A percentile compares a stretch with the other conserved stretches of the same genome.
Evolutionary conservation across 441 rosid genomes (phyloP).

Genomic region (Populus hybrid): DNA sequence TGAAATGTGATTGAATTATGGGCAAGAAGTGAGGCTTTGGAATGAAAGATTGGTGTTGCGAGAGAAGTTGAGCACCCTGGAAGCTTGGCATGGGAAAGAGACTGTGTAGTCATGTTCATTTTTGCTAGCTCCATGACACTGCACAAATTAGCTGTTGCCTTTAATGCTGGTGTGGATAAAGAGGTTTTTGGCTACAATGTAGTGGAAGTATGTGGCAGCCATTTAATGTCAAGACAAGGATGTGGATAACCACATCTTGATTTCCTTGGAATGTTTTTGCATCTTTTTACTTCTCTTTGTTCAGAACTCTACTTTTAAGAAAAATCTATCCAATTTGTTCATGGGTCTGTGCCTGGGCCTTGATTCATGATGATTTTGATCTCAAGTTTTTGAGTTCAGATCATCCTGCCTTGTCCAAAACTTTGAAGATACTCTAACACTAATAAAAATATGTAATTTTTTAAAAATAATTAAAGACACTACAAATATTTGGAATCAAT

Average conservation of each 20-base stretch:
- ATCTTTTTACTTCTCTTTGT: background rate
- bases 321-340: too few species aligned
- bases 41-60: slow-evolving; percentile 28
- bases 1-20: slow-evolving; percentile 25
- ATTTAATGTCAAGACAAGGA: slow-evolving; percentile 30
- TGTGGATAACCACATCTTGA: slow-evolving; percentile 34
- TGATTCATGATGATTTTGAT: background rate
- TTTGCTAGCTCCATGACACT: background rate
- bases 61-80: slow-evolving; percentile 26
- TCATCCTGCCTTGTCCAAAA: background rate
- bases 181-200: background rate
- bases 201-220: slow-evolving; percentile 41
- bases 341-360: background rate
- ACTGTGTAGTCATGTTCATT: slow-evolving; percentile 41
- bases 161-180: slow-evolving; percentile 3
- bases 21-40: slow-evolving; percentile 30
- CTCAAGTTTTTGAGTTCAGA: background rate
- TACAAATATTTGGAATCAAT: too few species aligned
- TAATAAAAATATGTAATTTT: too few species aligned
- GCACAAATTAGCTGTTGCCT: background rate
- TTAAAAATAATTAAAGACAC: too few species aligned
- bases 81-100: slow-evolving; percentile 33
- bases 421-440: too few species aligned
- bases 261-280: background rate
- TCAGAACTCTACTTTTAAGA: background rate